Percentiles rank a stretch among this genome's conserved stretches.
Evolutionary conservation across 2,329 filamentous ascomycete species (phyloP).

Genomic region (Plectosphaerella cucumerina): DNA sequence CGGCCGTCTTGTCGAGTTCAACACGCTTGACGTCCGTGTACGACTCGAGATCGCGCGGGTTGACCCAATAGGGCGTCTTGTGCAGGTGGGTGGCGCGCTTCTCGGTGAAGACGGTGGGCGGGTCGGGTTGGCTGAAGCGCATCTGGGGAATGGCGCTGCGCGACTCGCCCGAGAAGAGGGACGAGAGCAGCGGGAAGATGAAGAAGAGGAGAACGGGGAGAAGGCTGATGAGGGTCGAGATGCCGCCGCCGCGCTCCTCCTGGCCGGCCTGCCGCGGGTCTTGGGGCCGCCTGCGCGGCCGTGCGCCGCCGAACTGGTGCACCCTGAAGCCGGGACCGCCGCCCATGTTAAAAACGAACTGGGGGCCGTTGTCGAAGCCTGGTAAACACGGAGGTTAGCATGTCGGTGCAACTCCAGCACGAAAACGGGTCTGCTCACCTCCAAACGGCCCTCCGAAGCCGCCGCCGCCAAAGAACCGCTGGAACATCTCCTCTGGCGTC

Average conservation of each 20-base stretch:
- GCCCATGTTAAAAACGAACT: slow-evolving; percentile 93
- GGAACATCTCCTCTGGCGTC: slow-evolving; percentile 94
- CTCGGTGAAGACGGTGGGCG: slow-evolving; percentile 64
- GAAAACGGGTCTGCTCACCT: slow-evolving; percentile 22
- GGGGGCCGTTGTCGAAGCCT: slow-evolving; percentile 73
- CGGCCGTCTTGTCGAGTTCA: slow-evolving; percentile 73
- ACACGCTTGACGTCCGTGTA: slow-evolving; percentile 66
- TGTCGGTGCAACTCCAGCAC: background rate
- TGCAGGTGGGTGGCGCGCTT: slow-evolving; percentile 67
- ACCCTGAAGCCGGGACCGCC: slow-evolving; percentile 88
- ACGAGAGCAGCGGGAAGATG: slow-evolving; percentile 77
- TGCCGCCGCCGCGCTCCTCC: slow-evolving; percentile 36
- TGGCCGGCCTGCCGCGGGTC: slow-evolving; percentile 44
- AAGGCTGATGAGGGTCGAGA: slow-evolving; percentile 66
- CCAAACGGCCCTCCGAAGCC: slow-evolving; percentile 59
- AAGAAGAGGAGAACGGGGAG: slow-evolving; percentile 89
- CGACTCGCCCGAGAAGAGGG: slow-evolving; percentile 62
- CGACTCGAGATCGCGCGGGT: slow-evolving; percentile 70
- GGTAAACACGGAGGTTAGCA: slow-evolving; percentile 5
- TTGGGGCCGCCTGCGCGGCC: slow-evolving; percentile 71
- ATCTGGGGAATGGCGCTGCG: slow-evolving; percentile 61
- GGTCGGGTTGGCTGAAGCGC: slow-evolving; percentile 66
- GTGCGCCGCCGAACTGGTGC: slow-evolving; percentile 86
- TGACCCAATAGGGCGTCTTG: slow-evolving; percentile 79
- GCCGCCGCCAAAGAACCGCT: slow-evolving; percentile 87